Evolutionary conservation across 1,284 basidiomycete genomes (phyloP).

Genomic region (Exobasidium rhododendri): DNA sequence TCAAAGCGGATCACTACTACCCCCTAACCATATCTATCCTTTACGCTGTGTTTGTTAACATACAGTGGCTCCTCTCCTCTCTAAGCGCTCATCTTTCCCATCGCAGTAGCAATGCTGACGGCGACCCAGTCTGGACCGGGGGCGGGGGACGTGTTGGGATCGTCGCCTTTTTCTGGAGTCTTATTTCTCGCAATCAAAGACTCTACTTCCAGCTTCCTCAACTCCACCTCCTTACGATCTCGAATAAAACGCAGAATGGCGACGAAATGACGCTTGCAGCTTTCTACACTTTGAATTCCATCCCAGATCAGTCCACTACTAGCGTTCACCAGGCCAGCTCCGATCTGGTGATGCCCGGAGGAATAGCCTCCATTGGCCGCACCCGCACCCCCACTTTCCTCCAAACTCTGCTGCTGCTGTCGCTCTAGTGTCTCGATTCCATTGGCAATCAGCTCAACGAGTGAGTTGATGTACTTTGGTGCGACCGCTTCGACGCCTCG

Average conservation of each 20-base stretch:
- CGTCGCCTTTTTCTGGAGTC: neutral
- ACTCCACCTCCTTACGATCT: conserved; percentile 61
- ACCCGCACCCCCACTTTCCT: conserved; percentile 14
- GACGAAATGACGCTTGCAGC: conserved; percentile 85
- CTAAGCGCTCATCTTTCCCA: conserved; percentile 30
- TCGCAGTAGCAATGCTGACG: conserved; percentile 30
- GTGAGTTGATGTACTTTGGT: conserved; percentile 49
- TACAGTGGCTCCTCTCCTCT: too few relatives aligned
- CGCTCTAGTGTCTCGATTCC: conserved; percentile 30
- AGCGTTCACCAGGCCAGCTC: conserved; percentile 73
- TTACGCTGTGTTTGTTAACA: too few relatives aligned
- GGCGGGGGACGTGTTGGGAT: neutral
- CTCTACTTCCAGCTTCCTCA: conserved; percentile 15
- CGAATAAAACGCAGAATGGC: conserved; percentile 83
- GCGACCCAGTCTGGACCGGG: conserved; percentile 43
- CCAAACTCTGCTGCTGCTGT: conserved; percentile 8
- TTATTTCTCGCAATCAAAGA: conserved; percentile 3
- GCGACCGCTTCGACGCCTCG: conserved; percentile 48
- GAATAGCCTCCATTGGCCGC: conserved; percentile 17
- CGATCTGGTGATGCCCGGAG: neutral
- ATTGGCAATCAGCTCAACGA: conserved; percentile 50
- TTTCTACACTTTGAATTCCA: conserved; percentile 59
- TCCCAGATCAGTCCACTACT: neutral
- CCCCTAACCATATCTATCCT: too few relatives aligned
- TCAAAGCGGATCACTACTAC: too few relatives aligned